phyloP scores from a whole-genome alignment of 345 rosid species.

The Raphanus sativus region DNA sequence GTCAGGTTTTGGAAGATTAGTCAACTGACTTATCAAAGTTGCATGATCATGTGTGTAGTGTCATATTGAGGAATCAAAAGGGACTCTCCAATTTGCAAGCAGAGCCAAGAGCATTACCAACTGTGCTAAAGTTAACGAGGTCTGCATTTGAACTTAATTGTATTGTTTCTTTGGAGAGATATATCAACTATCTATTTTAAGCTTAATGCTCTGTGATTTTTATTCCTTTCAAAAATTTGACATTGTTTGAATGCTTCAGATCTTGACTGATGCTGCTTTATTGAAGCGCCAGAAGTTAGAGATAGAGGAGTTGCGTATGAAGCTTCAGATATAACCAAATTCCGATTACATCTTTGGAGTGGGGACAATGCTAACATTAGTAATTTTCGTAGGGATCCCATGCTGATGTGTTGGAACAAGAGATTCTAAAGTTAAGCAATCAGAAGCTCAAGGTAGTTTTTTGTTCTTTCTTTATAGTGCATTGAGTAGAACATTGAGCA shows the following conservation, averaged over 20 bases:
- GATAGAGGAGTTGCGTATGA: constrained; percentile 81
- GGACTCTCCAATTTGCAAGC: constrained; percentile 92
- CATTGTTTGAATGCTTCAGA: constrained; percentile 45
- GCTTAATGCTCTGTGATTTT: too few species aligned
- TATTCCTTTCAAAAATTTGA: constrained; percentile 25
- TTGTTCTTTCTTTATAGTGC: not conserved
- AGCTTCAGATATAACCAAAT: constrained; percentile 69
- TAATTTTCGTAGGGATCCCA: constrained; percentile 69
- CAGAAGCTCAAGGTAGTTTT: constrained; percentile 81
- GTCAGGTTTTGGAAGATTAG: too few species aligned
- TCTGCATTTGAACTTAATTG: constrained; percentile 18
- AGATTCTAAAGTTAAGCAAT: constrained; percentile 79
- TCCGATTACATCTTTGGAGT: constrained; percentile 7
- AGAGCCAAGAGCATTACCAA: constrained; percentile 94
- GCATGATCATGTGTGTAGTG: constrained; percentile 43
- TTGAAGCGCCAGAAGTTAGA: constrained; percentile 88
- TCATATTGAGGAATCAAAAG: constrained; percentile 95
- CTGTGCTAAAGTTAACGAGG: constrained; percentile 98
- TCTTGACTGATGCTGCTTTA: constrained; percentile 93
- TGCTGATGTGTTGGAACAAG: constrained; percentile 87
- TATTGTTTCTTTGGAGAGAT: too few species aligned
- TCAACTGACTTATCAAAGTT: not conserved
- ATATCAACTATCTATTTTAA: too few species aligned
- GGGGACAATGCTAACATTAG: constrained; percentile 5
- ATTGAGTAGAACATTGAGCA: not conserved